Evolutionary conservation across 306 rosid genomes (phyloP).

Genomic region (Hippophae tibetana): DNA sequence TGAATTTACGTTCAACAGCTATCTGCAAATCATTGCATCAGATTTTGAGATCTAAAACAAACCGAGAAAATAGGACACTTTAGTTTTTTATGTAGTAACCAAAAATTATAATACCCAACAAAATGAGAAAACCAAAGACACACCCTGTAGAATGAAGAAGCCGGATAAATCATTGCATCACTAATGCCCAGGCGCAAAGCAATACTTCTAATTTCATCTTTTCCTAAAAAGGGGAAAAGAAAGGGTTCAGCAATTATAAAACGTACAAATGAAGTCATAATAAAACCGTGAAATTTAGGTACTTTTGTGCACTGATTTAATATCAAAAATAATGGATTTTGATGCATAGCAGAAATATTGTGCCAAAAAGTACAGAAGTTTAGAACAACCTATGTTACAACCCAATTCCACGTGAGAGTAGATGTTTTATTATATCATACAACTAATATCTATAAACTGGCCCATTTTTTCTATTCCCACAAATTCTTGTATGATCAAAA

Average conservation of each 20-base stretch:
- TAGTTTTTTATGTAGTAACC: neutral
- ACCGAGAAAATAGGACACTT: neutral
- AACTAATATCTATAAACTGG: no score
- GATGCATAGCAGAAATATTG: no score
- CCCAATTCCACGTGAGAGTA: no score
- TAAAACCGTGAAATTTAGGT: no score
- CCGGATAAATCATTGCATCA: conserved; percentile 18
- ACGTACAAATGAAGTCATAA: neutral
- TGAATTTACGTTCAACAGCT: conserved; percentile 61
- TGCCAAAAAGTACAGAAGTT: no score
- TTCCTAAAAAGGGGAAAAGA: conserved; percentile 1
- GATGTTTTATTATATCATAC: no score
- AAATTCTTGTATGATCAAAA: no score
- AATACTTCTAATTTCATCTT: conserved; percentile 15
- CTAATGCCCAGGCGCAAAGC: conserved; percentile 10
- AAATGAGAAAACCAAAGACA: neutral
- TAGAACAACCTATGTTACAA: no score
- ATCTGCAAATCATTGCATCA: conserved; percentile 29
- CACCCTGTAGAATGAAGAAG: conserved; percentile 15
- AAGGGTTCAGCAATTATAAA: neutral
- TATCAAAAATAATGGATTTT: no score
- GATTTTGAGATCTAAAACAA: neutral
- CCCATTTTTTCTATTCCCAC: no score
- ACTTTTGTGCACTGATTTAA: no score
- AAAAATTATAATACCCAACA: neutral